These are phyloP conservation scores for Penicillium sp. DNA, from an alignment of 2,329 filamentous ascomycete species.

Conservation along the genomic window DNA sequence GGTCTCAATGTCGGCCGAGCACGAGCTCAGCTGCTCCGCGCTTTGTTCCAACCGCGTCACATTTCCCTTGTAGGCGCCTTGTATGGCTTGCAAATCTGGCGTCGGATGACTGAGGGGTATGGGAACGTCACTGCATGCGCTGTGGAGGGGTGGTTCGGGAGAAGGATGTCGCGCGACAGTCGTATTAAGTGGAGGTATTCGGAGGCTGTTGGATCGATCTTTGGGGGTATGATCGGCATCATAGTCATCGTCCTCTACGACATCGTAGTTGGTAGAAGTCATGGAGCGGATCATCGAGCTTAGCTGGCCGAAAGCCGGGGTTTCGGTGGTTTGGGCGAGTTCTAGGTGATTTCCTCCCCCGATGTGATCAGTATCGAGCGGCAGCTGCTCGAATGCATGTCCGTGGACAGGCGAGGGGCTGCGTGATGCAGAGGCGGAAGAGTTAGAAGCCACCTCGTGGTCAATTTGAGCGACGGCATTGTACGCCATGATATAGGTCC, in stretches of 20 bases:
- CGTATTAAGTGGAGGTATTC: slow-evolving; percentile 32
- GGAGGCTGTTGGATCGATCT: slow-evolving; percentile 24
- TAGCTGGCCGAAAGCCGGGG: slow-evolving; percentile 25
- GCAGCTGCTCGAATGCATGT: slow-evolving; percentile 31
- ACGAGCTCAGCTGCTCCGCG: slow-evolving; percentile 50
- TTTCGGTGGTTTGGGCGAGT: slow-evolving; percentile 28
- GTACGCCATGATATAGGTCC: slow-evolving; percentile 41
- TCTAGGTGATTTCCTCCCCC: slow-evolving; percentile 31
- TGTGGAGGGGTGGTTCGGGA: slow-evolving; percentile 38
- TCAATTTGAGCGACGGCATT: slow-evolving; percentile 45
- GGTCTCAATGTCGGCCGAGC: slow-evolving; percentile 45
- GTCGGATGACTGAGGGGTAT: slow-evolving; percentile 49
- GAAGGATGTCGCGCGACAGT: slow-evolving; percentile 25
- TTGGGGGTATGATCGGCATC: slow-evolving; percentile 35
- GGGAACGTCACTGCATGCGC: slow-evolving; percentile 42
- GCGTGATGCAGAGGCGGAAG: slow-evolving; percentile 36
- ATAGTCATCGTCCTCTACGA: slow-evolving; percentile 50
- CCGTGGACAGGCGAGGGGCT: slow-evolving; percentile 30
- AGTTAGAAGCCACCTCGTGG: slow-evolving; percentile 39
- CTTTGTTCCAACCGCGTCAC: slow-evolving; percentile 50
- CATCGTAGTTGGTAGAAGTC: slow-evolving; percentile 43
- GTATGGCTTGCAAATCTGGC: slow-evolving; percentile 50
- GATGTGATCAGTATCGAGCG: slow-evolving; percentile 34
- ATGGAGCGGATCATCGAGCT: slow-evolving; percentile 41
- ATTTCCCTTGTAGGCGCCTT: slow-evolving; percentile 52